phyloP scores from a whole-genome alignment of 192 early-diverging fungal genomes.

The Coemansia sp. region DNA sequence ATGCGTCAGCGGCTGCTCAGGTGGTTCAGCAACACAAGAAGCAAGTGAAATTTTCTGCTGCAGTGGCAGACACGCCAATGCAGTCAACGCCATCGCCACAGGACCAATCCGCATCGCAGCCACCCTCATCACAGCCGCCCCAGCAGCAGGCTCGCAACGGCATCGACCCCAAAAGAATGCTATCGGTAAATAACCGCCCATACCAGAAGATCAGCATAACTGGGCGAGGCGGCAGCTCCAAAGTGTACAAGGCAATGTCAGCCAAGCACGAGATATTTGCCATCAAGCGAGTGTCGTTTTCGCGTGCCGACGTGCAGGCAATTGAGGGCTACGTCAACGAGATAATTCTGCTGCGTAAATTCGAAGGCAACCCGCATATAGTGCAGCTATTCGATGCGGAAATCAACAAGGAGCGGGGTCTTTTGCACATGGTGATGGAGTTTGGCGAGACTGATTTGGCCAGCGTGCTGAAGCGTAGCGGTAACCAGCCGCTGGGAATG shows the following conservation, averaged over 20 bases:
- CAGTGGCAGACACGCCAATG: background rate
- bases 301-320: slow-evolving; percentile 60
- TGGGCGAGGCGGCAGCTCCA: slow-evolving; percentile 84
- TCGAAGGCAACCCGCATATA: slow-evolving; percentile 68
- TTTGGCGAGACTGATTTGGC: slow-evolving; percentile 89
- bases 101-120: slow-evolving; percentile 9
- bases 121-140: background rate
- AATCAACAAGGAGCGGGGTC: slow-evolving; percentile 59
- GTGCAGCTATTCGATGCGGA: slow-evolving; percentile 78
- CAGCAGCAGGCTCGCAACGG: background rate
- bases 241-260: slow-evolving; percentile 85
- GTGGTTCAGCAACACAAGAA: slow-evolving; percentile 15
- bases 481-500: slow-evolving; percentile 58
- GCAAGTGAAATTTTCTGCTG: slow-evolving; percentile 10
- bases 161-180: slow-evolving; percentile 42
- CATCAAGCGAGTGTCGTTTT: slow-evolving; percentile 80
- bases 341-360: slow-evolving; percentile 67
- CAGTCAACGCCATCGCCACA: slow-evolving; percentile 1
- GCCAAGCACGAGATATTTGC: slow-evolving; percentile 66
- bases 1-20: slow-evolving; percentile 12
- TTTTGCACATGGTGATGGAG: slow-evolving; percentile 81
- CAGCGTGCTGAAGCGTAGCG: slow-evolving; percentile 55
- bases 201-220: slow-evolving; percentile 59
- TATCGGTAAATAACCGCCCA: slow-evolving; percentile 45
- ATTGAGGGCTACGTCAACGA: slow-evolving; percentile 82